phyloP scores from a whole-genome alignment of 2,329 filamentous ascomycete genomes.

The Erysiphe neolycopersici region DNA sequence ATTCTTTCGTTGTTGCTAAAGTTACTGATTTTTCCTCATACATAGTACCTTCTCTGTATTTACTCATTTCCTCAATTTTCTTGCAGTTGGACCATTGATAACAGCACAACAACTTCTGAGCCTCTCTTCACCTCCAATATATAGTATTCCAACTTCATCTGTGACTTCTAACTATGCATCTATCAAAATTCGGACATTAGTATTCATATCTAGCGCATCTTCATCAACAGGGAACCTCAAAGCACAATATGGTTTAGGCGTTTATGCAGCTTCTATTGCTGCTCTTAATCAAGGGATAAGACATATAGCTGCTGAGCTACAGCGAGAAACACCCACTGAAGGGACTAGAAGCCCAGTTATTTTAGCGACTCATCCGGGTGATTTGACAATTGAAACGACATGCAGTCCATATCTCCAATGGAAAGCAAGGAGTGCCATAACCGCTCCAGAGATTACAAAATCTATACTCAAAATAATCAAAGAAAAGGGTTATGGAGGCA shows the following conservation, averaged over 20 bases:
- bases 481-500: conserved; percentile 4
- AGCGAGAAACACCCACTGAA: conserved; percentile 15
- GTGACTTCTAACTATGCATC: neutral
- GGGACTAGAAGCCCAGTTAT: conserved; percentile 16
- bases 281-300: conserved; percentile 28
- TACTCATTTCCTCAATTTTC: conserved; percentile 26
- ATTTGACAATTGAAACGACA: conserved; percentile 20
- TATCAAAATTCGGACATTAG: conserved; percentile 15
- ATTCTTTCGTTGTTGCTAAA: no score
- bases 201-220: conserved; percentile 30
- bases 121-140: conserved; percentile 2
- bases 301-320: conserved; percentile 28
- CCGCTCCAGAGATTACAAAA: conserved; percentile 4
- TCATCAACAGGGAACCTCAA: conserved; percentile 24
- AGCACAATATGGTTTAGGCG: conserved; percentile 27
- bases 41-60: conserved; percentile 24
- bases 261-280: conserved; percentile 28
- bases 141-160: conserved; percentile 1
- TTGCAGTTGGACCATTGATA: conserved; percentile 31
- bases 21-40: no score
- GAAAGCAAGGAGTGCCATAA: conserved; percentile 2
- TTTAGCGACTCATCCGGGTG: conserved; percentile 28
- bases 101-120: conserved; percentile 24
- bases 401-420: conserved; percentile 7
- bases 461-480: conserved; percentile 5